Evolutionary conservation across 306 rosid genomes (phyloP), one percentile per base, ranked within the genome.

Genomic region (Luffa aegyptiaca): DNA sequence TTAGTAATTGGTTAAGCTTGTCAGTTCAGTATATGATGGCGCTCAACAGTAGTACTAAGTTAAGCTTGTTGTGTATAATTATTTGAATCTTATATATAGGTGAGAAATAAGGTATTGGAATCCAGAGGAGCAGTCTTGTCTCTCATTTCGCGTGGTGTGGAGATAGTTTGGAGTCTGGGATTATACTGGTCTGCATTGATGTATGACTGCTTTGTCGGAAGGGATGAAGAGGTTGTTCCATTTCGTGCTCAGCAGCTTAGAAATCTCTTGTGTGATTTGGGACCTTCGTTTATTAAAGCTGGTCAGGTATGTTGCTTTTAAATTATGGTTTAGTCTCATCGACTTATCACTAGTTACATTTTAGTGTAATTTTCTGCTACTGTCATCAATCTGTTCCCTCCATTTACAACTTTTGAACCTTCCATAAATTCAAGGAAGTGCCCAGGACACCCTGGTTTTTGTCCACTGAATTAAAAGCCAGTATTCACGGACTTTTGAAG

Each of bases 181-280:
- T 81, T 93, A 6, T 96, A 96, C 82, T 91, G 98, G 98, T 89
- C 98, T 76, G 73, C 91, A 14, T 87, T 96, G 87, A 81, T 56
- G 84, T 96, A 96, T 77, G 99, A 96, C 83, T 91, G 14, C 89
- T 84, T 93, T 20, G 92, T 96, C 58, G 99, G 98, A 86, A 91
- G 99, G 86, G 99, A 95, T 83, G 97, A 93, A 85, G 99, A 95
- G 87, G 97, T 92, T 82, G 98, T 95, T 79, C 97, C 99, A 13
- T 91, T 68, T 84, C 99, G 99, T 26, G 97, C 99, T 81, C 93
- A 93, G 49, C 99, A 95, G 88, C 99, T 95, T 75, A 88, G 99
- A 84, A 95, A 89, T 76, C 99, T 95, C 80, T 82, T 95, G 65
- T 95, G 99, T 84, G 89, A 88, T 85, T 69, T 95, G 89, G 97